Base-by-base conservation (phyloP, 2,329 filamentous ascomycete species). In the Zopfia rhizophila region DNA sequence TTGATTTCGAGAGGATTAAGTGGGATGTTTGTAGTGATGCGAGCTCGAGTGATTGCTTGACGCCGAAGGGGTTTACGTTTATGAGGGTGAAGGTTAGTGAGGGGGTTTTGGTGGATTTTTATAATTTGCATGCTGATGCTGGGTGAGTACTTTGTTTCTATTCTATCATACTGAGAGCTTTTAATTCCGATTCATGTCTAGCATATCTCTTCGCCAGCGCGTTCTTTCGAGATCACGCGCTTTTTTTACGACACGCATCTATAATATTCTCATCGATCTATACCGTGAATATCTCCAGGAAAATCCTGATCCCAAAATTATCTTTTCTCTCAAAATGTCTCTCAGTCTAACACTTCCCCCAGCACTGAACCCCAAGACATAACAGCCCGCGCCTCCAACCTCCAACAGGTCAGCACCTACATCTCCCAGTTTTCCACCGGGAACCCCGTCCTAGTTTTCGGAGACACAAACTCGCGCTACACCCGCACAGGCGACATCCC, bases 51-150 rank as follows among this genome's bases (percentile, higher is more conserved):
- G 86, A 89, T 65, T 88, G 86, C 62, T 70, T 88, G 51, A 88
- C 85, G 1, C 86, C 84, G 16, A 89, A 89, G 68, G 86, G 86
- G 11, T 88, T 87, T 66, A 87, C 84, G 1, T 83, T 84, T 35
- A 87, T 88, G 84, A 79, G 84, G 10, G 67, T 80, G 28, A 69
- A 75, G 14, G 55, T 87, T 11, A 76, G 75, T 7, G 72, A 76
- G 24, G 78, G 78, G 12, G 77, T 83, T 6, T 85, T 80, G 48
- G 68, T 86, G 17, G 85, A 88, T 63, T 72, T 82, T 6, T 88
- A 88, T 73, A 88, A 89, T 63, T 59, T 88, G 5, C 86, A 89
- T 63, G 73, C 84, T 1, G 86, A 89, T 63, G 86, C 86, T 13
- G 85, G 84, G 70, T 75, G 60, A 30, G 60, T 30, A 19, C 8